Percentiles rank a stretch among this genome's conserved stretches.
phyloP scores from a whole-genome alignment of 1,139 yeast genomes.

The Suhomyces panamericanus region DNA sequence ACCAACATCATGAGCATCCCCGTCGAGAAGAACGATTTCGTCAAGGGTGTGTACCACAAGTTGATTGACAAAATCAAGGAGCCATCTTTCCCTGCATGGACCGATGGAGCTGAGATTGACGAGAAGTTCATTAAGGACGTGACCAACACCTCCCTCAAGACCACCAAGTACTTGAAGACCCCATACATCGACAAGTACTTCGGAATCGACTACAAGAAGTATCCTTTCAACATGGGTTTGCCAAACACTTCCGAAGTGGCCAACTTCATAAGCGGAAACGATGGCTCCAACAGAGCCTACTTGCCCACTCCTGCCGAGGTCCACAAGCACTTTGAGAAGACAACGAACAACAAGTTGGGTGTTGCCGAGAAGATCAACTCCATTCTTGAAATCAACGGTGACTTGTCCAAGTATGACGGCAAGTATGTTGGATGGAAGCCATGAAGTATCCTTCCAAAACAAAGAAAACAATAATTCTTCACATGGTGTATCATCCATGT shows the following conservation, averaged over 20 bases:
- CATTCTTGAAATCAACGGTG: constrained; percentile 62
- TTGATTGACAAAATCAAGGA: constrained; percentile 63
- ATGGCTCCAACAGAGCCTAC: constrained; percentile 60
- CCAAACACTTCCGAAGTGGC: constrained; percentile 66
- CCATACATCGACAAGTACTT: constrained; percentile 48
- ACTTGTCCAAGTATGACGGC: constrained; percentile 54
- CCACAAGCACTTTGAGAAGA: constrained; percentile 54
- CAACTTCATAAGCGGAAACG: constrained; percentile 63
- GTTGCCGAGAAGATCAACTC: constrained; percentile 56
- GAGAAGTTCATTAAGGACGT: constrained; percentile 24
- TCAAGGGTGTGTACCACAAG: constrained; percentile 74
- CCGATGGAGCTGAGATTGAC: constrained; percentile 24
- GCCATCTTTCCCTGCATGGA: constrained; percentile 54
- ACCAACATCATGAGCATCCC: constrained; percentile 64
- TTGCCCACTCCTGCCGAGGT: constrained; percentile 71
- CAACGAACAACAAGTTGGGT: constrained; percentile 59
- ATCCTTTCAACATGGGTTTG: constrained; percentile 79
- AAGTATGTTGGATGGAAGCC: constrained; percentile 61
- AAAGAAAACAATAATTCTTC: not conserved
- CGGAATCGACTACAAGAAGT: constrained; percentile 55
- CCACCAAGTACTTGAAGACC: constrained; percentile 30
- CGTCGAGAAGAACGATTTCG: constrained; percentile 62
- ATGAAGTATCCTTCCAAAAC: constrained; percentile 11
- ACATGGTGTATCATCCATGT: not conserved
- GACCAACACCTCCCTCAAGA: constrained; percentile 25